Evolutionary conservation across 192 early-diverging fungal genomes (phyloP), one percentile per base, ranked within the genome.

Genomic region (Radiomyces spectabilis): DNA sequence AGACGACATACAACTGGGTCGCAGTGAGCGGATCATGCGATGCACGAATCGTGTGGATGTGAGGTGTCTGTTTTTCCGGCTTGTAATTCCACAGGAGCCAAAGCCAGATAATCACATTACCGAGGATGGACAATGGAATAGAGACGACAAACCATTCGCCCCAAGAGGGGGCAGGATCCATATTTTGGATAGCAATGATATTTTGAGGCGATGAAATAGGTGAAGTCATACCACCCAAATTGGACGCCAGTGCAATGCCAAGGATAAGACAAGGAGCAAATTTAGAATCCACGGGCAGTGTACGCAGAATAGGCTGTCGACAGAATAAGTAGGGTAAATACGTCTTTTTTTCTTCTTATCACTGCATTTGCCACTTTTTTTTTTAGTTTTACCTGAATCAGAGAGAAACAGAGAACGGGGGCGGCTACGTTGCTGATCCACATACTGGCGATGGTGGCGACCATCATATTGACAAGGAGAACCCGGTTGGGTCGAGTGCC

Each of bases 361-460:
- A 18, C 12, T 62, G 39, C 44, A 33, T 19, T 50, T 34, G 12
- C 21, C 32, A 18, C 40, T 0, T 6, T 21, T 37, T 15, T 7
- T 38, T 39, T 12, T 39, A 39, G 8, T 48, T 46, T 22, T 59
- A 85, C 83, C 58, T 86, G 83, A 54, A 94, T 87, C 56, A 98
- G 71, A 34, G 89, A 91, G 57, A 98, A 94, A 73, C 95, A 98
- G 13, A 98, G 74, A 15, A 95, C 95, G 8, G 95, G 95, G 8
- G 95, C 95, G 2, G 95, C 95, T 4, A 98, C 95, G 56, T 98
- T 98, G 40, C 81, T 85, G 54, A 98, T 98, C 95, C 92, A 95
- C 95, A 98, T 98, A 72, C 89, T 92, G 9, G 92, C 89, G 75
- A 98, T 81, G 1, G 93, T 95, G n/a, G 89, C 89, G 0, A 98